Base-by-base conservation (phyloP, 331 rosid genomes). In the Acacia pycnantha region DNA sequence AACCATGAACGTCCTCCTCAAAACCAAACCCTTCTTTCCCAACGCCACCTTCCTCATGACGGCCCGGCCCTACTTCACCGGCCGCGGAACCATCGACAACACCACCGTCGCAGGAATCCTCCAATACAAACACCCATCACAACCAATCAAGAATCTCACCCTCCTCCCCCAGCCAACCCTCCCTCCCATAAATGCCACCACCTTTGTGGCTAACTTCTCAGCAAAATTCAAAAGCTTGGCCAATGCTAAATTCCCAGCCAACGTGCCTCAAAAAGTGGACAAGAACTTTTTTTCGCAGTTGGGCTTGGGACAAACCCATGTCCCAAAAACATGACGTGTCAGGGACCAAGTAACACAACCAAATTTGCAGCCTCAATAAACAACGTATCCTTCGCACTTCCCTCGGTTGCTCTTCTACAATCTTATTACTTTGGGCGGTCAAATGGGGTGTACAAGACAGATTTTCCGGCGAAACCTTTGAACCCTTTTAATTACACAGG, bases 251-350 rank as follows among this genome's bases (percentile, higher is more conserved):
- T 94, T 86, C 88, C 93, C 98, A 1, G 89, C 87, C 54, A 91
- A 79, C 1, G 97, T 94, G 46, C 97, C 96, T 0, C 85, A 84
- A 83, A 88, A 82, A 6, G 90, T 88, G 53, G 96, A 86, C 74
- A 82, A 70, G 58, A 87, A 64, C 0, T 90, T 94, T 35, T 90
- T 84, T 92, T 94, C 86, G 75, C 92, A 2, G 48, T 92, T 1
- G 98, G 98, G 33, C 90, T 94, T 4, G 98, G 97, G 47, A 94
- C 97, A 0, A 71, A 12, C 65, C 94, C 97, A 5, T 94, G 97
- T 50, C 92, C 97, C 0, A 3, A 76, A 24, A 94, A 94, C 79
- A 81, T 93, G 16, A 92, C 98, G 2, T 94, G 97, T 51, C 97
- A 92, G 83, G 98, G 97, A 10, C 97, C 97, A 37, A 92, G 1